Base-by-base conservation (phyloP, 306 rosid species). In the Castanopsis chinensis region DNA sequence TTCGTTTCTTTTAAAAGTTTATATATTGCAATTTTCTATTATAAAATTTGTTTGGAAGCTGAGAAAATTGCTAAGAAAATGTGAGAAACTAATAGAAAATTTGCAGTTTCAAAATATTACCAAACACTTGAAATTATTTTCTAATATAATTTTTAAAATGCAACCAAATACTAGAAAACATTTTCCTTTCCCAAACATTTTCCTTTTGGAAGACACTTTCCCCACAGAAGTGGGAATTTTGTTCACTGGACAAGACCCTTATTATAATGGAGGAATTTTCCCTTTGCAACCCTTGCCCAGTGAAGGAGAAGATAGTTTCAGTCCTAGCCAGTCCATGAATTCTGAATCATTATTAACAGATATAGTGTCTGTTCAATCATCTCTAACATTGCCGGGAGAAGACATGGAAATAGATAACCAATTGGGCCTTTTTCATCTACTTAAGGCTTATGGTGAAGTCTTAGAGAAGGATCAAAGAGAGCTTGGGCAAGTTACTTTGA, bases 371-470 rank as follows among this genome's bases (percentile, higher is more conserved):
- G 32, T 37, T 65, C 90, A 85, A 54, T 74, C 57, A 81, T 51
- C 87, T 45, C 76, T 86, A 19, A 80, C 5, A 56, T 57, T 90
- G 28, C 95, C 90, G 2, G 77, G 71, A 75, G 82, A 84, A 74
- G 80, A 79, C 73, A 81, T 75, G 87, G 89, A 88, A 76, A 83
- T 84, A 18, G 84, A 86, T 5, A 88, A 77, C 72, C 86, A 83
- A 35, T 55, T 80, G 71, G 79, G 45, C 7, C 74, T 90, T 83
- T 77, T 64, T 32, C 91, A 87, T 87, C 77, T 92, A 32, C 72
- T 92, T 57, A 73, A 79, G 56, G 90, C 93, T 2, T 54, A 11
- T 67, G 89, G 87, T 37, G 93, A 89, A 25, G 87, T 91, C 77
- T 20, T 69, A 27, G 93, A 84, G 63, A 52, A 79, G 58, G 84